These are phyloP conservation scores for Cercospora berteroae DNA, from an alignment of 2,329 filamentous ascomycete genomes.

Conservation along the genomic window DNA sequence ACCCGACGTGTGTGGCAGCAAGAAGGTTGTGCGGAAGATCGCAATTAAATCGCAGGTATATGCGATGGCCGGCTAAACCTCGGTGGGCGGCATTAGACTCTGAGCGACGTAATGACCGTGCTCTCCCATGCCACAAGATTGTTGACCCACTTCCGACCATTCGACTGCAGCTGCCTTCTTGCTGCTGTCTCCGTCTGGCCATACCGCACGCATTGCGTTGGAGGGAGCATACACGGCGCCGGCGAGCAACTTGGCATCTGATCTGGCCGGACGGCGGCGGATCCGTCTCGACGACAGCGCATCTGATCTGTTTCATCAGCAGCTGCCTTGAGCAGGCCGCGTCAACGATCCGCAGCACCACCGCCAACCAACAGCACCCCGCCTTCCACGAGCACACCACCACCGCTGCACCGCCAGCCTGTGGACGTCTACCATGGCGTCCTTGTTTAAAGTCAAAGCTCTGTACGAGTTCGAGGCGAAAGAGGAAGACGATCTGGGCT, in stretches of 20 bases:
- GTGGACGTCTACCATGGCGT: slow-evolving; percentile 36
- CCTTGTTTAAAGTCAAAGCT: slow-evolving; percentile 85
- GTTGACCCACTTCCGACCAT: slow-evolving; percentile 6
- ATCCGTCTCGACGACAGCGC: slow-evolving; percentile 3
- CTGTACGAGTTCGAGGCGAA: slow-evolving; percentile 90
- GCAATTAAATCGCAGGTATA: slow-evolving; percentile 2
- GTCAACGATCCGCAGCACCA: slow-evolving; percentile 10
- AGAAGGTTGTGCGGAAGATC: neutral
- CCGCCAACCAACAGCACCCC: neutral
- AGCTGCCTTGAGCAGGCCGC: slow-evolving; percentile 14
- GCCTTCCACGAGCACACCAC: slow-evolving; percentile 1
- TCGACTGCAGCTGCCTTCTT: slow-evolving; percentile 3
- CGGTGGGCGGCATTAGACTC: neutral
- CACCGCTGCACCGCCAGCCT: slow-evolving; percentile 8
- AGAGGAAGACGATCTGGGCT: slow-evolving; percentile 93
- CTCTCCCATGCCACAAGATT: slow-evolving; percentile 7
- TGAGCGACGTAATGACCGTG: slow-evolving; percentile 2
- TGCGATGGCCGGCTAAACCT: slow-evolving; percentile 1
- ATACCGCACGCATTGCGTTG: neutral
- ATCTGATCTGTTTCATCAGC: slow-evolving; percentile 7
- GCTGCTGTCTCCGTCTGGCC: neutral
- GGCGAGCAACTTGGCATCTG: neutral
- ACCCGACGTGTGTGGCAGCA: neutral
- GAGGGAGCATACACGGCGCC: neutral
- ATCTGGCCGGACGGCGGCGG: slow-evolving; percentile 1